phyloP scores from a whole-genome alignment of 2,329 filamentous ascomycete genomes.

The Diaporthe amygdali region DNA sequence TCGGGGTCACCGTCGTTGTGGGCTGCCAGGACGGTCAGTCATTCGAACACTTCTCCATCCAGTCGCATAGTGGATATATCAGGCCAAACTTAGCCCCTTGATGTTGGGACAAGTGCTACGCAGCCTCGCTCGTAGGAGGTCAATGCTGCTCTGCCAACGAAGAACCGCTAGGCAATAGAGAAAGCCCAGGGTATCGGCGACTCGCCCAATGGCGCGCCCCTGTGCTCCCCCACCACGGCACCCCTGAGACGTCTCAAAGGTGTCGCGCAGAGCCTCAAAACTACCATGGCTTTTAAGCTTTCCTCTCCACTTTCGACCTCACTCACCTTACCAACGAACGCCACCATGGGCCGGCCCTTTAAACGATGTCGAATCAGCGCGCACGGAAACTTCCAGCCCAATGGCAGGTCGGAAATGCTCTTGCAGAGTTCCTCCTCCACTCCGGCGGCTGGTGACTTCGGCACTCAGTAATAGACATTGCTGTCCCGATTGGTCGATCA shows the following conservation, averaged over 20 bases:
- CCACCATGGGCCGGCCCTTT: background rate
- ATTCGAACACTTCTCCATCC: background rate
- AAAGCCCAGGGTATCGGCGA: background rate
- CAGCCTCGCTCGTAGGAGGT: background rate
- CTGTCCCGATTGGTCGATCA: background rate
- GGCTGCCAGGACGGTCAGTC: background rate
- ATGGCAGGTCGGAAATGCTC: background rate
- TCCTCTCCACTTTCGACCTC: background rate
- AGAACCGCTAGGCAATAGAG: background rate
- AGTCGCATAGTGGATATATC: background rate
- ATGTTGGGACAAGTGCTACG: background rate
- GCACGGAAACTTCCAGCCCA: background rate
- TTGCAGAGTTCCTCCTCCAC: background rate
- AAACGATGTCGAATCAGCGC: background rate
- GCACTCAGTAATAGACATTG: no score
- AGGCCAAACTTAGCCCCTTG: background rate
- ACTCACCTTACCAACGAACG: background rate
- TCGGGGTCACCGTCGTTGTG: background rate
- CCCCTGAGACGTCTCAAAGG: conserved; percentile 26
- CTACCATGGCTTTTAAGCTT: background rate
- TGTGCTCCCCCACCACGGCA: conserved; percentile 12
- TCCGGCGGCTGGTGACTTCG: background rate
- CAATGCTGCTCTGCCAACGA: background rate
- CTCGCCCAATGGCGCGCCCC: conserved; percentile 13
- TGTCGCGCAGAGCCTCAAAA: conserved; percentile 26